phyloP scores from a whole-genome alignment of 1,284 basidiomycete genomes.

The Ustilago sp. region DNA sequence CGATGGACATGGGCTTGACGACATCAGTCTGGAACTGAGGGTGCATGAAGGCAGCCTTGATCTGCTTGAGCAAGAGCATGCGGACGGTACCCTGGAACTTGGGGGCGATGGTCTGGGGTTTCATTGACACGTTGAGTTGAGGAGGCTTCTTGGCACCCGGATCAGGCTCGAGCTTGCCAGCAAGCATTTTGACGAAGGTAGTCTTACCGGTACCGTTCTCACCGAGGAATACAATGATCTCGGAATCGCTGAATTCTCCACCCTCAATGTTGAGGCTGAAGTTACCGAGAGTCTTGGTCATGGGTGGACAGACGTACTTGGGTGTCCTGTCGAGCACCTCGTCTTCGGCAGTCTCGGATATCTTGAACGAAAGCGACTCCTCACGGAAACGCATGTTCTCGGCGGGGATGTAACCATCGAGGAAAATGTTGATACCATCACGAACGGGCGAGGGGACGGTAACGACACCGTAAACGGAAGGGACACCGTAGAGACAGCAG shows the following conservation, averaged over 20 bases:
- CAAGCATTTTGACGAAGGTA: constrained; percentile 70
- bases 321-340: constrained; percentile 60
- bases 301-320: constrained; percentile 64
- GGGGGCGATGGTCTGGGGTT: constrained; percentile 69
- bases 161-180: constrained; percentile 68
- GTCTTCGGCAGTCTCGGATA: constrained; percentile 68
- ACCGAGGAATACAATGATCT: constrained; percentile 69
- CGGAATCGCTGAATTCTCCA: constrained; percentile 67
- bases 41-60: constrained; percentile 69
- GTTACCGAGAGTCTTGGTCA: constrained; percentile 67
- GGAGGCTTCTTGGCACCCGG: constrained; percentile 63
- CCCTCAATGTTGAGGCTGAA: constrained; percentile 67
- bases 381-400: constrained; percentile 70
- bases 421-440: constrained; percentile 70
- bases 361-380: constrained; percentile 68
- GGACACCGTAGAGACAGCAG: constrained; percentile 69
- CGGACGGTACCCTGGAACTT: constrained; percentile 69
- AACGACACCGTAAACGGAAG: constrained; percentile 69
- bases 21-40: constrained; percentile 70
- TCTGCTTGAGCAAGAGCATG: constrained; percentile 69
- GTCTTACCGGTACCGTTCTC: constrained; percentile 70
- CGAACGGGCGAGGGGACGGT: constrained; percentile 67
- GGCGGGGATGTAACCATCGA: constrained; percentile 68
- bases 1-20: constrained; percentile 69
- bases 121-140: constrained; percentile 67